Conservation (phyloP, 176 grass and related monocot genomes). For the Guadua angustifolia region DNA sequence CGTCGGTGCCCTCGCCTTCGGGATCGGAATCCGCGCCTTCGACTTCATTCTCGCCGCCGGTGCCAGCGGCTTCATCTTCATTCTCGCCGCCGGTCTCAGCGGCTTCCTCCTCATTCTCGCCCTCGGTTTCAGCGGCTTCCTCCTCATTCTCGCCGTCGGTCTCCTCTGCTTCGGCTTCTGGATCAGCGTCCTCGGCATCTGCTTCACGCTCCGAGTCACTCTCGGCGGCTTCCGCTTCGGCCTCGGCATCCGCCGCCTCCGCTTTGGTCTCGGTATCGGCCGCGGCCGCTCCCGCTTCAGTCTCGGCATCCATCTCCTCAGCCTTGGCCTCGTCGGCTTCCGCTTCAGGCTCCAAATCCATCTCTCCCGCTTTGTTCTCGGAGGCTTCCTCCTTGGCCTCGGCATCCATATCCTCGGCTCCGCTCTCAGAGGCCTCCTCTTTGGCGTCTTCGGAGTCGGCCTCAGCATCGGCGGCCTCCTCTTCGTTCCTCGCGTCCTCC, state of each 20-base stretch:
- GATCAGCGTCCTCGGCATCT: slow-evolving; percentile 41
- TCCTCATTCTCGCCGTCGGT: slow-evolving; percentile 41
- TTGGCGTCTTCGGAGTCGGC: slow-evolving; percentile 21
- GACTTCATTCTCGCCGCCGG: slow-evolving; percentile 30
- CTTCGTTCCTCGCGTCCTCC: slow-evolving; percentile 42
- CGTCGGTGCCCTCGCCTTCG: slow-evolving; percentile 43
- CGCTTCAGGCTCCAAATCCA: slow-evolving; percentile 32
- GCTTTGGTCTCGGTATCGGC: neutral
- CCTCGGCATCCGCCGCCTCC: slow-evolving; percentile 22
- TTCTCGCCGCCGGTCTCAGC: neutral
- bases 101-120: neutral
- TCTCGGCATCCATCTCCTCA: slow-evolving; percentile 31
- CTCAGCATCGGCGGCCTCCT: neutral
- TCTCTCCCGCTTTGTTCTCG: slow-evolving; percentile 30
- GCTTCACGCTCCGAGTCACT: slow-evolving; percentile 42
- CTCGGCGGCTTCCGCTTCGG: slow-evolving; percentile 31
- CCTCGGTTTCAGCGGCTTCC: slow-evolving; percentile 12
- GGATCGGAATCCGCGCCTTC: slow-evolving; percentile 34
- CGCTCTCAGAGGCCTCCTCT: slow-evolving; percentile 35
- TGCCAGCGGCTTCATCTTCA: slow-evolving; percentile 35
- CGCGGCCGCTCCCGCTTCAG: slow-evolving; percentile 1
- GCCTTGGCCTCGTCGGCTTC: slow-evolving; percentile 35
- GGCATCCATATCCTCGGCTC: slow-evolving; percentile 31
- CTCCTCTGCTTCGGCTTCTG: slow-evolving; percentile 38
- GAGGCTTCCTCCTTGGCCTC: slow-evolving; percentile 40